Conservation (phyloP, 2,329 filamentous ascomycete genomes). For the Cladosporium sp. region DNA sequence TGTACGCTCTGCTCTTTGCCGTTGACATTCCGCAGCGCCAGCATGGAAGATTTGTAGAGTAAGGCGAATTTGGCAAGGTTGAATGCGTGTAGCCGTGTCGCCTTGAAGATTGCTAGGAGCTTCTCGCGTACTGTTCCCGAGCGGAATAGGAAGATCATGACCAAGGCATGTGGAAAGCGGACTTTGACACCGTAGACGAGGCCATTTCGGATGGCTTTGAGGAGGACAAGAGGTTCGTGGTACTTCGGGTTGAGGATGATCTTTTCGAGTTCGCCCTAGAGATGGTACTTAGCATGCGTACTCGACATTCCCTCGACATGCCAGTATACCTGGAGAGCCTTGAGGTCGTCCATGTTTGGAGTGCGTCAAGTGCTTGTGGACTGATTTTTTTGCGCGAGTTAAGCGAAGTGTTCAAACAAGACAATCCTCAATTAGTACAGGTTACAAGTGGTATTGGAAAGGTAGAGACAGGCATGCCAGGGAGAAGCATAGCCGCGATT, state of each 20-base stretch:
- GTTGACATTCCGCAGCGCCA: constrained; percentile 61
- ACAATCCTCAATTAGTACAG: neutral
- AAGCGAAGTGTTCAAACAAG: neutral
- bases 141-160: constrained; percentile 97
- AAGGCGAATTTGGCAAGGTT: constrained; percentile 91
- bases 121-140: constrained; percentile 81
- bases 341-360: constrained; percentile 19
- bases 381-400: neutral
- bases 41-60: constrained; percentile 82
- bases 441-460: neutral
- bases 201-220: constrained; percentile 96
- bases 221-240: constrained; percentile 77
- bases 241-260: constrained; percentile 80
- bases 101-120: constrained; percentile 71
- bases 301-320: too few species aligned
- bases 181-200: constrained; percentile 96
- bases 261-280: constrained; percentile 56
- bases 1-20: constrained; percentile 72
- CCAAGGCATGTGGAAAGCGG: constrained; percentile 94
- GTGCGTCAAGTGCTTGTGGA: neutral
- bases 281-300: neutral
- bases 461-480: neutral
- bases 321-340: constrained; percentile 8
- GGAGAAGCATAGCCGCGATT: constrained; percentile 10
- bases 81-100: constrained; percentile 83